A percentile compares a stretch with the other conserved stretches of the same genome.
phyloP scores from a whole-genome alignment of 1,139 yeast species.

The Debaryomyces sp. region DNA sequence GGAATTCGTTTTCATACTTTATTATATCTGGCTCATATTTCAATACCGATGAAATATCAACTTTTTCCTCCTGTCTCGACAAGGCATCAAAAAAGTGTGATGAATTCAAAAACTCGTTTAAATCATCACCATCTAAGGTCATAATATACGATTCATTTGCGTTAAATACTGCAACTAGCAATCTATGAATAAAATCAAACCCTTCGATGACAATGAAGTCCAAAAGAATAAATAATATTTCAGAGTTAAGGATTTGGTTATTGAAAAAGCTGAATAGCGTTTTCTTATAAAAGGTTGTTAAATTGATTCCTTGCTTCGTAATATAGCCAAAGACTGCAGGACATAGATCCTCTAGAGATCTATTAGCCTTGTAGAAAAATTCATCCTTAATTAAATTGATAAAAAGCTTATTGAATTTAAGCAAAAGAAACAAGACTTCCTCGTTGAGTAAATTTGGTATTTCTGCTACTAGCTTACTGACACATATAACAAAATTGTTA shows the following conservation, averaged over 20 bases:
- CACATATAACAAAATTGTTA: constrained; percentile 26
- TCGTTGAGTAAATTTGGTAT: constrained; percentile 29
- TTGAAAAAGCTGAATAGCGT: constrained; percentile 28
- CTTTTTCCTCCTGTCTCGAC: neutral
- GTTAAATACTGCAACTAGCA: constrained; percentile 28
- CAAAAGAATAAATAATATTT: constrained; percentile 22
- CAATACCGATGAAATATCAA: constrained; percentile 20
- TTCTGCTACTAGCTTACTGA: constrained; percentile 22
- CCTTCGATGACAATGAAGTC: constrained; percentile 49
- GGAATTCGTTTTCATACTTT: constrained; percentile 49
- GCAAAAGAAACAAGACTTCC: constrained; percentile 35
- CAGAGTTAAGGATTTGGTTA: constrained; percentile 15
- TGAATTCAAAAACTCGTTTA: constrained; percentile 28
- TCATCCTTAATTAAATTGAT: constrained; percentile 35
- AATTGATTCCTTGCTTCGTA: constrained; percentile 39
- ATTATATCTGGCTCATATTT: constrained; percentile 32
- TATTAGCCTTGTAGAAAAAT: constrained; percentile 37
- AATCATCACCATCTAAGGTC: constrained; percentile 31
- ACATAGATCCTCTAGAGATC: constrained; percentile 40
- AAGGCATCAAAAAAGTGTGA: constrained; percentile 23
- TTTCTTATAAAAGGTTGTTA: constrained; percentile 27
- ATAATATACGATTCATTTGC: constrained; percentile 22
- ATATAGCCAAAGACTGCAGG: constrained; percentile 36
- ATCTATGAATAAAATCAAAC: constrained; percentile 35
- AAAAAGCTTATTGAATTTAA: constrained; percentile 38